Evolutionary conservation across 306 rosid species (phyloP).

Genomic region (Begonia fuchsioides): DNA sequence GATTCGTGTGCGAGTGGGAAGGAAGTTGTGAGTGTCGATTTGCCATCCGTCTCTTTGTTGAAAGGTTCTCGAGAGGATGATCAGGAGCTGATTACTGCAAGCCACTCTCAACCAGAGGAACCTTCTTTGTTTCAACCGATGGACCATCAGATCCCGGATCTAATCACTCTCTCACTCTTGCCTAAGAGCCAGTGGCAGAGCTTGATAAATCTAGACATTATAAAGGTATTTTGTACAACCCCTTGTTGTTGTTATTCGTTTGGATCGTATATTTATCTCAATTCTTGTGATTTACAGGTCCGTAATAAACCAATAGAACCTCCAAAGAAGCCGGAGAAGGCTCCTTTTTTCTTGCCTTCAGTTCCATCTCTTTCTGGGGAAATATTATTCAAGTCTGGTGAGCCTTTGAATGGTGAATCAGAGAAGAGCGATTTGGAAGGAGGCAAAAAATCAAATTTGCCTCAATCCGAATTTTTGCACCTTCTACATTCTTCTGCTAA

Average conservation of each 20-base stretch:
- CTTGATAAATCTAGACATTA: constrained; percentile 75
- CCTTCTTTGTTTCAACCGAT: constrained; percentile 15
- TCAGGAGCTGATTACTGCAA: constrained; percentile 16
- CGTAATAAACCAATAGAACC: constrained; percentile 92
- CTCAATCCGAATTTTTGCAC: constrained; percentile 38
- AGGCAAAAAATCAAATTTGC: constrained; percentile 20
- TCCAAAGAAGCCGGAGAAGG: constrained; percentile 90
- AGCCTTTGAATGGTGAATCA: constrained; percentile 26
- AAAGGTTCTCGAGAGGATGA: constrained; percentile 35
- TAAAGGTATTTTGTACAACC: constrained; percentile 48
- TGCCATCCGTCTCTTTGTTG: constrained; percentile 59
- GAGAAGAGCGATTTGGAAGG: constrained; percentile 17
- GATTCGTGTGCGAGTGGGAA: constrained; percentile 79
- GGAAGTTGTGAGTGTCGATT: constrained; percentile 51
- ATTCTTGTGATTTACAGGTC: constrained; percentile 29
- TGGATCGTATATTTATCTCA: too few species aligned
- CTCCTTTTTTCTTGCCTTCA: constrained; percentile 90
- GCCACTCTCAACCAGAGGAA: constrained; percentile 23
- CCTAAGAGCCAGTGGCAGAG: constrained; percentile 98
- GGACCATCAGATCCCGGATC: constrained; percentile 65
- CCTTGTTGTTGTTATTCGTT: constrained; percentile 9
- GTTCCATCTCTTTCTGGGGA: constrained; percentile 79
- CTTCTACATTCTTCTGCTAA: constrained; percentile 51
- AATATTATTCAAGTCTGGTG: constrained; percentile 57
- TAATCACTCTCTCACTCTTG: constrained; percentile 71